These are phyloP conservation scores for Euptelea pleiosperma DNA, from an alignment of 164 flowering plant species.

Conservation along the genomic window DNA sequence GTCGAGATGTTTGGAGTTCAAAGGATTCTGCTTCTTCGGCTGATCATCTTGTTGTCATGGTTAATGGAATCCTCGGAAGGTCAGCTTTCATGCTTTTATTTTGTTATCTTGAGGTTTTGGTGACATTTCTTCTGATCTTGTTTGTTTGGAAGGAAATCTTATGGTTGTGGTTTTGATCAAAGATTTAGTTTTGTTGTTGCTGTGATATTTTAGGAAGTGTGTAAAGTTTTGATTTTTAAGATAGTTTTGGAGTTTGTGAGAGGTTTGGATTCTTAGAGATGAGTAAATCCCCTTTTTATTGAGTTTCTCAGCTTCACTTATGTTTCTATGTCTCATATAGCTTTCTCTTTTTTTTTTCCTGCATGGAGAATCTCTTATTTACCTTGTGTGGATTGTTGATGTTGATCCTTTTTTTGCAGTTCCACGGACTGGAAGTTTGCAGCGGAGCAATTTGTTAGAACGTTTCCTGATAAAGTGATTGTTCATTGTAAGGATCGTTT, in stretches of 20 bases:
- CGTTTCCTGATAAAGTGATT: slow-evolving; percentile 72
- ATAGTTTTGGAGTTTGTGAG: no score
- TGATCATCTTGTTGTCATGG: slow-evolving; percentile 91
- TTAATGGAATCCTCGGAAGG: slow-evolving; percentile 91
- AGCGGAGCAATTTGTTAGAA: slow-evolving; percentile 70
- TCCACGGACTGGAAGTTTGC: slow-evolving; percentile 75
- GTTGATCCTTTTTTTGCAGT: slow-evolving; percentile 38
- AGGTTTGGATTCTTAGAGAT: background rate
- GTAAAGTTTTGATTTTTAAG: no score
- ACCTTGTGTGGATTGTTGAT: background rate
- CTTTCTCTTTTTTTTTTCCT: no score
- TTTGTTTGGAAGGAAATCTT: background rate
- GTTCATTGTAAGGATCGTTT: slow-evolving; percentile 69
- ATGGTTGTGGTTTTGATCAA: background rate
- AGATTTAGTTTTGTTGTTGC: no score
- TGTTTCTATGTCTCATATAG: no score
- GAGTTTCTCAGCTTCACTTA: background rate
- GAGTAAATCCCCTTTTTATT: background rate
- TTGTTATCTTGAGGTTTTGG: no score
- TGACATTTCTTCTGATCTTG: background rate
- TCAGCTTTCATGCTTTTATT: slow-evolving; percentile 1
- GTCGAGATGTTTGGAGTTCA: slow-evolving; percentile 62
- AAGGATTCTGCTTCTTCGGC: slow-evolving; percentile 47
- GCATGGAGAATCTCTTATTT: background rate
- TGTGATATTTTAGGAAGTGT: no score